phyloP scores from a whole-genome alignment of 768 basidiomycete species.

The Lactarius trivialis region DNA sequence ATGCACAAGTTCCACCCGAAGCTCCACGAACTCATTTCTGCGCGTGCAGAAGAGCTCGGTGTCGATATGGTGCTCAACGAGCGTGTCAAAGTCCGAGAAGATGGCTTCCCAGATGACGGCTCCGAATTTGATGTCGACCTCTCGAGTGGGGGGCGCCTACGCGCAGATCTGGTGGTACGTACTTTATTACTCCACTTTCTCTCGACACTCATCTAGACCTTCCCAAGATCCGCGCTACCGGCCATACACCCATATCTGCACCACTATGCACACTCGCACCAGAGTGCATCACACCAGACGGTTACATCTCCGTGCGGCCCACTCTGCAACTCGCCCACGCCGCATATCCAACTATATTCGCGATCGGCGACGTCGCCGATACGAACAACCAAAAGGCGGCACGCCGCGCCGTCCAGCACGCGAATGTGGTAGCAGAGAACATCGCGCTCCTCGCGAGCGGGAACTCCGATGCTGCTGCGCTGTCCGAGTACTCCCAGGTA shows the following conservation, averaged over 20 bases:
- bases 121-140: constrained; percentile 22
- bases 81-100: constrained; percentile 27
- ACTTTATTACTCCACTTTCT: not conserved
- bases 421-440: constrained; percentile 24
- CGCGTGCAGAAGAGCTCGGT: constrained; percentile 25
- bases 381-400: constrained; percentile 27
- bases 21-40: constrained; percentile 26
- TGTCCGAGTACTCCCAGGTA: constrained; percentile 1
- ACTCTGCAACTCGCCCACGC: constrained; percentile 27
- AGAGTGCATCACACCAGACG: constrained; percentile 12
- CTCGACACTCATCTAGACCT: not conserved
- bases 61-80: constrained; percentile 22
- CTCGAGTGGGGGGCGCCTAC: constrained; percentile 18
- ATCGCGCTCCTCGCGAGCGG: constrained; percentile 19
- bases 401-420: constrained; percentile 24
- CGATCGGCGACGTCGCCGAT: constrained; percentile 29
- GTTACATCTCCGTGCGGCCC: constrained; percentile 26
- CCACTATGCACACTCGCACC: constrained; percentile 27
- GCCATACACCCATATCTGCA: constrained; percentile 28
- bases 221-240: constrained; percentile 29
- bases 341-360: constrained; percentile 23
- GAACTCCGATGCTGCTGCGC: not conserved
- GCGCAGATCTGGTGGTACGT: constrained; percentile 25
- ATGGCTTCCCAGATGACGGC: constrained; percentile 27
- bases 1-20: constrained; percentile 26